Evolutionary conservation across 768 basidiomycete genomes (phyloP), one percentile per base, ranked within the genome.

Genomic region (Tricholoma matsutake): DNA sequence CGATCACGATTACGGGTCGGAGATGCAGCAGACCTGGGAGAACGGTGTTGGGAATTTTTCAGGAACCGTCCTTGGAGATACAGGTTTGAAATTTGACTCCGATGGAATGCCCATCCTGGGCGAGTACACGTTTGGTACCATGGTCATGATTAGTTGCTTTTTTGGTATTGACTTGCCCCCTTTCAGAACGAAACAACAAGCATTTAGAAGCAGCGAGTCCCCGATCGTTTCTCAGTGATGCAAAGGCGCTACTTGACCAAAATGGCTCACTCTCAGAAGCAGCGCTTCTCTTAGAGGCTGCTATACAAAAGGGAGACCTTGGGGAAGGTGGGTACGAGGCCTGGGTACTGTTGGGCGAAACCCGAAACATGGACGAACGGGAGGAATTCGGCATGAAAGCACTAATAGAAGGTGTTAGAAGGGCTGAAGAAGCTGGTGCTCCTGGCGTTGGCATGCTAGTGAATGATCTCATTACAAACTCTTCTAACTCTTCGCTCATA

Each of bases 301-400:
- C 94, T 37, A 91, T 98, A 61, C 88, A 91, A 73, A 82, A 82
- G 64, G 91, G 88, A 9, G 89, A 94, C 60, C 75, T 90, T 7
- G 92, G 92, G 25, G 85, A 89, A 68, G 89, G 86, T 25, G 87
- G 92, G 54, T 92, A 88, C 56, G 96, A 96, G 71, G 84, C 94
- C 0, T 99, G 96, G 96, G 87, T 94, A 56, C 78, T 96, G 18
- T 78, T 98, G 2, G 96, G 96, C 9, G 91, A 96, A 72, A 90
- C 90, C 0, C 83, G 94, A 60, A 88, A 87, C 66, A 89, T 94
- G 92, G 92, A 94, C 64, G 92, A 94, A 69, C 85, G 89, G 9
- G 92, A 94, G 72, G 88, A 92, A 34, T 81, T 83, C 16, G 92
- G 88, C 11, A 88, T 96, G 83, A 83, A 84, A 31, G 94, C 94